Conservation (phyloP, 2,329 filamentous ascomycete species). For the Aaosphaeria arxii region DNA sequence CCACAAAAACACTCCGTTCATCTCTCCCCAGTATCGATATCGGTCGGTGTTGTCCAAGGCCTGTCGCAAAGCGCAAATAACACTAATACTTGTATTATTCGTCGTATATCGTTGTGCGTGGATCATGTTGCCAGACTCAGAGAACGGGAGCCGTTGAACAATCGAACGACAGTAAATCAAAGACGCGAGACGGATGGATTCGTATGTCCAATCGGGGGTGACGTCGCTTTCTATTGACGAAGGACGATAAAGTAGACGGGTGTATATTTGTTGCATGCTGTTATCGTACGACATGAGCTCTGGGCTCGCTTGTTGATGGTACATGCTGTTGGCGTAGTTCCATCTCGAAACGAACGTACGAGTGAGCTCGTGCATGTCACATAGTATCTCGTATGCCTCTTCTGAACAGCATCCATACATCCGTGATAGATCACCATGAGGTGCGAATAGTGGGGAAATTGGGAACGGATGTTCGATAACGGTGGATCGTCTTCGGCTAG, state of each 20-base stretch:
- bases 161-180: slow-evolving; percentile 30
- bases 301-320: slow-evolving; percentile 3
- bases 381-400: slow-evolving; percentile 18
- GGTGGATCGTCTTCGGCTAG: slow-evolving; percentile 5
- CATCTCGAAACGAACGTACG: slow-evolving; percentile 16
- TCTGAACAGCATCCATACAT: slow-evolving; percentile 17
- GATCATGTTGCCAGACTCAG: slow-evolving; percentile 17
- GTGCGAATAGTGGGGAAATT: slow-evolving; percentile 22
- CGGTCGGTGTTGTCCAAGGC: slow-evolving; percentile 23
- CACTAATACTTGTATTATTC: slow-evolving; percentile 6
- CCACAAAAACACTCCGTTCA: slow-evolving; percentile 30
- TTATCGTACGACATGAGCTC: slow-evolving; percentile 17
- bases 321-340: slow-evolving; percentile 8
- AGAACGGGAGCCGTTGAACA: slow-evolving; percentile 21
- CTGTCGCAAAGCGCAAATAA: slow-evolving; percentile 20
- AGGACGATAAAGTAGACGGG: slow-evolving; percentile 13
- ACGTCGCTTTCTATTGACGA: slow-evolving; percentile 8
- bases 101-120: slow-evolving; percentile 9
- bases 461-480: slow-evolving; percentile 4
- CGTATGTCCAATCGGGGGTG: slow-evolving; percentile 28
- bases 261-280: slow-evolving; percentile 23
- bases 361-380: slow-evolving; percentile 25
- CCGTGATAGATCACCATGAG: slow-evolving; percentile 11
- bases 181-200: slow-evolving; percentile 27
- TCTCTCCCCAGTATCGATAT: slow-evolving; percentile 18